Evolutionary conservation across 495 filamentous ascomycete species (phyloP), one percentile per base, ranked within the genome.

Genomic region (Penicillium crystallinum): DNA sequence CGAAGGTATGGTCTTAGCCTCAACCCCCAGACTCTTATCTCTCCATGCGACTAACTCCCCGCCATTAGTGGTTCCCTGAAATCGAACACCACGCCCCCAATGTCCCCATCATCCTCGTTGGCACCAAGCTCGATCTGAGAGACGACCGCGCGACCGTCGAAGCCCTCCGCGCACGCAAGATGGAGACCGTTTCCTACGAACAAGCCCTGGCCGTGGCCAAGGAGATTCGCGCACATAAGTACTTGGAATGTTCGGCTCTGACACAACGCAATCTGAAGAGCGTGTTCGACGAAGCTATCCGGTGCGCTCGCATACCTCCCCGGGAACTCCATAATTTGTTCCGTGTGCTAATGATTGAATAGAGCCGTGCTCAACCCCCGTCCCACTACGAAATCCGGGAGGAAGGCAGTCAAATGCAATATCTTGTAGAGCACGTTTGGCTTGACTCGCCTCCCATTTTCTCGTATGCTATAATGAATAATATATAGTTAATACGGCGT

Each of bases 251-350:
- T 75, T 98, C 93, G n/a, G 93, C 93, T 30, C 77, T 97, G 53
- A 98, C 93, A 27, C 93, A 97, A 74, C 80, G 90, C 50, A 95
- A 95, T 63, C 70, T 98, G 58, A 98, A 98, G 82, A 92, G 89
- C 48, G 95, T 98, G 41, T 98, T 98, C 65, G 93, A 98, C 60
- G 90, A 96, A 65, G 93, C 93, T 33, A 98, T 98, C 65, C 81
- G 91, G 92, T 96, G 68, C 46, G 76, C 67, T 42, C 21, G 8
- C 7, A 19, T 14, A 14, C 35, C 10, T 21, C 36, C 17, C 17
- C 34, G 23, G 4, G 44, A 35, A 21, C n/a, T 31, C 18, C 40
- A 31, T 43, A 46, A 15, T 6, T 23, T 27, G 23, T 6, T 49
- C 6, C 21, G 10, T 23, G 22, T 40, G 47, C 39, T 58, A 36